Evolutionary conservation across 2,329 filamentous ascomycete species (phyloP).

Genomic region (Ophiocordyceps robertsii): DNA sequence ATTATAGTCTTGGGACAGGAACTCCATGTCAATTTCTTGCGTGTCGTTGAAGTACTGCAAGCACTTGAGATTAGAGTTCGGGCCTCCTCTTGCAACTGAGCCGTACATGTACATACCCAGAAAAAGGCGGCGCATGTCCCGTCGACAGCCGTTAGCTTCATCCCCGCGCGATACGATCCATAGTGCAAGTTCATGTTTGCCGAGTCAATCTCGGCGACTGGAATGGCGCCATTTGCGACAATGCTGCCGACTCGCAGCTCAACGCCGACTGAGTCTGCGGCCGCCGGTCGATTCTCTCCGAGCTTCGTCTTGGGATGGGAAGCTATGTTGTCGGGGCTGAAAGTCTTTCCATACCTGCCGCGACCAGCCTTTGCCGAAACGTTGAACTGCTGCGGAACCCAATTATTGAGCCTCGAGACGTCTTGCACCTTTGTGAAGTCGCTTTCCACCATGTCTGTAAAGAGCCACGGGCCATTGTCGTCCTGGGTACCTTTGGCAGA

Average conservation of each 20-base stretch:
- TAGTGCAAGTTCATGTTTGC: conserved; percentile 49
- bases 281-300: background rate
- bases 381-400: conserved; percentile 56
- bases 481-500: conserved; percentile 31
- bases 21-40: conserved; percentile 72
- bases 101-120: conserved; percentile 37
- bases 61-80: background rate
- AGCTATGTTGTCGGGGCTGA: conserved; percentile 41
- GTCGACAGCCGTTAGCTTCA: conserved; percentile 45
- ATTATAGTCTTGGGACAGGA: conserved; percentile 54
- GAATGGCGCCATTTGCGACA: conserved; percentile 36
- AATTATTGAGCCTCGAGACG: conserved; percentile 40
- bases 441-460: conserved; percentile 58
- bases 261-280: conserved; percentile 26
- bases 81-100: background rate
- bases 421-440: conserved; percentile 49
- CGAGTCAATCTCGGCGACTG: conserved; percentile 51
- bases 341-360: conserved; percentile 54
- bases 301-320: conserved; percentile 30
- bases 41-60: conserved; percentile 62
- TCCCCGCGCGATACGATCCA: conserved; percentile 55
- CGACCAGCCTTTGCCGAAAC: conserved; percentile 41
- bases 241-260: conserved; percentile 39
- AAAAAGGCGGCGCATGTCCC: conserved; percentile 73
- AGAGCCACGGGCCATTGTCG: conserved; percentile 30